Evolutionary conservation across 148 eudicot species (phyloP).

Genomic region (Rhododendron kiyosumense): DNA sequence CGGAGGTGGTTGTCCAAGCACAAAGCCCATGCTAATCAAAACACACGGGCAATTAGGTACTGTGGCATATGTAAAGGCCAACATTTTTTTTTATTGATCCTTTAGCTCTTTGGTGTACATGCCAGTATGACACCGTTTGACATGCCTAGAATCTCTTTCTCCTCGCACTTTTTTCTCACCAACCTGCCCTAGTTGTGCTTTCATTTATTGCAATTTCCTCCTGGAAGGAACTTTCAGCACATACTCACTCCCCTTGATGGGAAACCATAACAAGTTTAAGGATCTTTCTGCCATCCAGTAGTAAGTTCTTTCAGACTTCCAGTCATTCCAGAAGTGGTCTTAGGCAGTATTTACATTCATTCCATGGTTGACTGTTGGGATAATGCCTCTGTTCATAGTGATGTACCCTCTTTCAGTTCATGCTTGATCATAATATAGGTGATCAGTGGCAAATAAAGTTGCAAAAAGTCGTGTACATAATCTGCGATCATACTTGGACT

Average conservation of each 20-base stretch:
- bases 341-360: background rate
- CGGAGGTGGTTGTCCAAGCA: background rate
- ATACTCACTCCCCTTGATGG: background rate
- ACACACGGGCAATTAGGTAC: background rate
- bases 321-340: background rate
- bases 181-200: background rate
- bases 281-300: background rate
- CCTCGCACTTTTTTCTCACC: background rate
- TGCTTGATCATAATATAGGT: background rate
- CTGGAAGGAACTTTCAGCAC: background rate
- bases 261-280: background rate
- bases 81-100: background rate
- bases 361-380: background rate
- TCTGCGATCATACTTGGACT: slow-evolving; percentile 1
- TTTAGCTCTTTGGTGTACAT: background rate
- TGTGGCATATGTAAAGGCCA: background rate
- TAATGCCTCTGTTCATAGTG: background rate
- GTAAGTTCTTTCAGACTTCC: background rate
- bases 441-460: background rate
- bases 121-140: background rate
- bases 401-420: background rate
- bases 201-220: background rate
- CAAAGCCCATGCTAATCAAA: background rate
- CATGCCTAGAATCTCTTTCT: background rate
- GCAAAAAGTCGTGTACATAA: background rate